A percentile compares a stretch with the other conserved stretches of the same genome.
phyloP scores from a whole-genome alignment of 163 green algal genomes.

The Smithsoniella earleae region DNA sequence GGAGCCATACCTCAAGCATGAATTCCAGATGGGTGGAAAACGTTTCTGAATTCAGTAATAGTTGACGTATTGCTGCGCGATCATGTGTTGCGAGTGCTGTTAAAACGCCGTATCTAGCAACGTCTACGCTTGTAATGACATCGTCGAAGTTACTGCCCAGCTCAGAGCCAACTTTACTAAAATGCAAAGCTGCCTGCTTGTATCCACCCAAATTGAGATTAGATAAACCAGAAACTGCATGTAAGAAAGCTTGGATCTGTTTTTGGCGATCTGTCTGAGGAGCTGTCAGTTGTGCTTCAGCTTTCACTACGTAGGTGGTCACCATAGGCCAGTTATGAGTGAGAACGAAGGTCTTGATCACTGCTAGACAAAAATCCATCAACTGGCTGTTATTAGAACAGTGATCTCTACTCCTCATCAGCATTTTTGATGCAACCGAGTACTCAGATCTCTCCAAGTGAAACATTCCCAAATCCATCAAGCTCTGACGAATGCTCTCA shows the following conservation, averaged over 20 bases:
- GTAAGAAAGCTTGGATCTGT: neutral
- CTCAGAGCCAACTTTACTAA: constrained; percentile 17
- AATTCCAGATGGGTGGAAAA: constrained; percentile 16
- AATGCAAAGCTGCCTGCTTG: constrained; percentile 6
- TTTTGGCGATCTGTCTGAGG: constrained; percentile 22
- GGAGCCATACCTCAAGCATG: constrained; percentile 12
- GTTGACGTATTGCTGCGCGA: neutral
- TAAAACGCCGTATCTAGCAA: constrained; percentile 4
- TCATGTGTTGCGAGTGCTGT: constrained; percentile 5
- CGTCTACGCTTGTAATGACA: constrained; percentile 17
- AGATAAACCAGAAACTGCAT: constrained; percentile 4
- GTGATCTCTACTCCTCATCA: constrained; percentile 8
- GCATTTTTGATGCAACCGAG: constrained; percentile 19
- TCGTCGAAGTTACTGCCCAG: constrained; percentile 27
- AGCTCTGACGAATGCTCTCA: constrained; percentile 29
- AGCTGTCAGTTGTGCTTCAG: neutral
- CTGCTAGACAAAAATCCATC: constrained; percentile 20
- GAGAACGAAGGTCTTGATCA: constrained; percentile 20
- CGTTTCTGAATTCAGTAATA: constrained; percentile 11
- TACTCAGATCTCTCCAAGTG: constrained; percentile 26
- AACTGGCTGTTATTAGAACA: constrained; percentile 23
- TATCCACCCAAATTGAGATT: constrained; percentile 4
- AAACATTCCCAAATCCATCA: constrained; percentile 14
- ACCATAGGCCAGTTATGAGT: constrained; percentile 30
- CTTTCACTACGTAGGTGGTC: constrained; percentile 15